Conservation (phyloP, 1,284 basidiomycete species). For the Tilletia indica region DNA sequence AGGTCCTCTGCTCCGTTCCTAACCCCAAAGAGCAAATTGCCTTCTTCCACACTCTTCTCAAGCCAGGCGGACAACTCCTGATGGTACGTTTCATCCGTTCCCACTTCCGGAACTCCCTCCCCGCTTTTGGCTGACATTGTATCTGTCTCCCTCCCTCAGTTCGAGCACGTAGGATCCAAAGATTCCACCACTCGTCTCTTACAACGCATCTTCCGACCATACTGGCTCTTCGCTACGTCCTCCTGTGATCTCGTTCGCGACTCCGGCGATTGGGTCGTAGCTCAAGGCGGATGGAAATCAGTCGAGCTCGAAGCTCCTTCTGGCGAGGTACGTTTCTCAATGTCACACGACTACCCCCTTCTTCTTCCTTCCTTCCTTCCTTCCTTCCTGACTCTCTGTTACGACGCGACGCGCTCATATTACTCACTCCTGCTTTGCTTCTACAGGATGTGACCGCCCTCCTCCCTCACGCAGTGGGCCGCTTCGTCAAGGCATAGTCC, state of each 20-base stretch:
- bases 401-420: neutral
- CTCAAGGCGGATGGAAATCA: slow-evolving; percentile 37
- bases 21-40: slow-evolving; percentile 36
- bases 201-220: slow-evolving; percentile 29
- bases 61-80: slow-evolving; percentile 40
- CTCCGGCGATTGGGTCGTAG: slow-evolving; percentile 28
- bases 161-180: slow-evolving; percentile 41
- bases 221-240: slow-evolving; percentile 33
- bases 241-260: slow-evolving; percentile 37
- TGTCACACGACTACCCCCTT: neutral
- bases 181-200: slow-evolving; percentile 26
- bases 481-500: slow-evolving; percentile 35
- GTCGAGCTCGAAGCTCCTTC: slow-evolving; percentile 32
- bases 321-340: slow-evolving; percentile 23
- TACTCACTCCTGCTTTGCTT: neutral
- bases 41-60: slow-evolving; percentile 33
- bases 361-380: neutral
- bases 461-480: slow-evolving; percentile 34
- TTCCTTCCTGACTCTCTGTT: neutral
- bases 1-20: slow-evolving; percentile 43
- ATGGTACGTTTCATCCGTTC: slow-evolving; percentile 17
- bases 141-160: slow-evolving; percentile 16
- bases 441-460: slow-evolving; percentile 26
- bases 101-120: neutral
- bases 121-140: neutral